phyloP scores from a whole-genome alignment of 176 grass and related monocot species.

The Oryza meridionalis region DNA sequence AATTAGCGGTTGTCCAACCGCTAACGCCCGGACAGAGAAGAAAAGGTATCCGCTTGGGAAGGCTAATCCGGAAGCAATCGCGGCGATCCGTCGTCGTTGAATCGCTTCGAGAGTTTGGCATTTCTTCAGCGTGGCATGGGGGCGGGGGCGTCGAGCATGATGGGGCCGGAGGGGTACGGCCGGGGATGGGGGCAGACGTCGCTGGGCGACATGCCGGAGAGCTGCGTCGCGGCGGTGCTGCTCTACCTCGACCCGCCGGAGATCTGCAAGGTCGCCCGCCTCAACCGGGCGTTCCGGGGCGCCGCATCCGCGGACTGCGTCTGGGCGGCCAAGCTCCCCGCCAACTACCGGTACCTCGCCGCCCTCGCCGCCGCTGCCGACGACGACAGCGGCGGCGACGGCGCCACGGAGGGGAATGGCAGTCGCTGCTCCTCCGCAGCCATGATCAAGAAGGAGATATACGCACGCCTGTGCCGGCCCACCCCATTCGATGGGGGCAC shows the following conservation, averaged over 20 bases:
- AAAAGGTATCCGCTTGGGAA: not conserved
- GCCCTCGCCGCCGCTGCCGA: conserved; percentile 53
- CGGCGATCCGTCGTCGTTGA: not conserved
- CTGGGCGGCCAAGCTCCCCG: conserved; percentile 71
- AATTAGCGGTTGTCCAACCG: conserved; percentile 3
- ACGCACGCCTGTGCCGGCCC: conserved; percentile 63
- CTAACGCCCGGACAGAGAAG: not conserved
- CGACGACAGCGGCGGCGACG: conserved; percentile 37
- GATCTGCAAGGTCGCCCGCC: conserved; percentile 74
- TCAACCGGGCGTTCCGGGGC: conserved; percentile 65
- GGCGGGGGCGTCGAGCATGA: conserved; percentile 52
- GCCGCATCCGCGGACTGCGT: conserved; percentile 76
- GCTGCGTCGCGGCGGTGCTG: conserved; percentile 77
- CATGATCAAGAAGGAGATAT: conserved; percentile 70
- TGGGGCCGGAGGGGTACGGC: conserved; percentile 52
- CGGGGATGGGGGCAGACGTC: conserved; percentile 43
- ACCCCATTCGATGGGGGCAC: conserved; percentile 67
- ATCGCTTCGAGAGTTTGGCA: not conserved
- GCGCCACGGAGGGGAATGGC: not conserved
- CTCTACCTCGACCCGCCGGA: conserved; percentile 77
- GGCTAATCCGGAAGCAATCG: not conserved
- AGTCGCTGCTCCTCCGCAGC: conserved; percentile 30
- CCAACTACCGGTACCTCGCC: conserved; percentile 66
- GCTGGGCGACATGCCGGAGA: conserved; percentile 87
- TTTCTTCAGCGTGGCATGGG: conserved; percentile 51